Evolutionary conservation across 306 rosid species (phyloP).

Genomic region (Vicia faba): DNA sequence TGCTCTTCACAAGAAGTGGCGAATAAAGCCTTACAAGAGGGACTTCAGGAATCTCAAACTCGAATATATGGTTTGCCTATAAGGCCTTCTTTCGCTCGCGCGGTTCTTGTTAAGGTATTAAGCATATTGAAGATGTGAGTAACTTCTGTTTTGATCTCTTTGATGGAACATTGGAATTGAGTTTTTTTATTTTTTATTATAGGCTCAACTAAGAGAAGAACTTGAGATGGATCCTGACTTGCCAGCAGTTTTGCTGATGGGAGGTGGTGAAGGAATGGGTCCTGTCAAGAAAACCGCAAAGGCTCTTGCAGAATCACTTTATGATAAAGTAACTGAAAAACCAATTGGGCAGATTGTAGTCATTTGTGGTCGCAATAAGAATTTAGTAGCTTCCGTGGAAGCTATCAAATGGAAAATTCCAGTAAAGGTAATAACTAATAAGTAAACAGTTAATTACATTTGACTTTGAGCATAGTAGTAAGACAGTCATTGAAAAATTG

Average conservation of each 20-base stretch:
- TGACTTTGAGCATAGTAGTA: slow-evolving; percentile 7
- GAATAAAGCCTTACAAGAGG: slow-evolving; percentile 73
- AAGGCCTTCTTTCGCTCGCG: slow-evolving; percentile 91
- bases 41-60: slow-evolving; percentile 75
- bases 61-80: slow-evolving; percentile 85
- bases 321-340: slow-evolving; percentile 59
- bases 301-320: slow-evolving; percentile 83
- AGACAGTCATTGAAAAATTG: slow-evolving; percentile 14
- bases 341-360: slow-evolving; percentile 81
- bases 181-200: slow-evolving; percentile 12
- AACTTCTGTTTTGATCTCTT: background rate
- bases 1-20: slow-evolving; percentile 89
- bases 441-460: background rate
- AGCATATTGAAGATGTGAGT: background rate
- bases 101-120: slow-evolving; percentile 68
- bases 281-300: slow-evolving; percentile 95
- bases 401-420: slow-evolving; percentile 80
- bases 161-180: slow-evolving; percentile 27
- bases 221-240: slow-evolving; percentile 77
- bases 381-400: slow-evolving; percentile 61
- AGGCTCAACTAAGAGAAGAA: slow-evolving; percentile 86
- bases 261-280: slow-evolving; percentile 99
- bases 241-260: slow-evolving; percentile 96
- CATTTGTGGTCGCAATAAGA: slow-evolving; percentile 86
- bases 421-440: slow-evolving; percentile 57